These are phyloP conservation scores for Solanum habrochaites DNA, from an alignment of 257 asterid species.

Conservation along the genomic window DNA sequence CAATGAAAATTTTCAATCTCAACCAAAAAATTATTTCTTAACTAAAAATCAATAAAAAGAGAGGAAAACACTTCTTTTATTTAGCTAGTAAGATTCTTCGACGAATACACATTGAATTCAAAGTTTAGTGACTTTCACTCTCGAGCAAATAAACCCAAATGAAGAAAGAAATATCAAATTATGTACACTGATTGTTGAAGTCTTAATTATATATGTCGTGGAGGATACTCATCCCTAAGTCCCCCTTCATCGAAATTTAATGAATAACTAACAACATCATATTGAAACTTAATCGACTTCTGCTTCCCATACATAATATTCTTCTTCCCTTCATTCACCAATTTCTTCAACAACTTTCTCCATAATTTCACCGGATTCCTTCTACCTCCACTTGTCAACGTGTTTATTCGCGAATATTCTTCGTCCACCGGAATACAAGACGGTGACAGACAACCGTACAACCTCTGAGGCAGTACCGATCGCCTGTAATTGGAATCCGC, in stretches of 20 bases:
- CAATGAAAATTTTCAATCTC: background rate
- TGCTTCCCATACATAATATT: constrained; percentile 27
- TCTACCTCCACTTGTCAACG: constrained; percentile 1
- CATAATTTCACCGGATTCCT: constrained; percentile 18
- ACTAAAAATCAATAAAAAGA: background rate
- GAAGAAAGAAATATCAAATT: background rate
- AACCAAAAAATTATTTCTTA: background rate
- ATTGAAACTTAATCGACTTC: constrained; percentile 43
- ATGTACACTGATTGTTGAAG: constrained; percentile 7
- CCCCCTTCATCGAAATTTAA: constrained; percentile 77
- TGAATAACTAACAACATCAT: constrained; percentile 59
- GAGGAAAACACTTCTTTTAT: too few relatives aligned
- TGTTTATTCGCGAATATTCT: constrained; percentile 46
- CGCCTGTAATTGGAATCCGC: constrained; percentile 24
- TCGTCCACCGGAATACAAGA: constrained; percentile 70
- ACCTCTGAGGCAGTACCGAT: constrained; percentile 21
- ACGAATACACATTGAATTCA: background rate
- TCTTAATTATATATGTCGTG: constrained; percentile 3
- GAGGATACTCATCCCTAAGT: constrained; percentile 29
- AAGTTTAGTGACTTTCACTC: background rate
- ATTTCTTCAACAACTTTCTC: constrained; percentile 38
- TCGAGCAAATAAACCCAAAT: background rate
- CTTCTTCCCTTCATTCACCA: constrained; percentile 54
- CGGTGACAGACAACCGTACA: constrained; percentile 66
- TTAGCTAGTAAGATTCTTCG: background rate